Conservation (phyloP, 1,284 basidiomycete genomes). For the Puccinia coronata region DNA sequence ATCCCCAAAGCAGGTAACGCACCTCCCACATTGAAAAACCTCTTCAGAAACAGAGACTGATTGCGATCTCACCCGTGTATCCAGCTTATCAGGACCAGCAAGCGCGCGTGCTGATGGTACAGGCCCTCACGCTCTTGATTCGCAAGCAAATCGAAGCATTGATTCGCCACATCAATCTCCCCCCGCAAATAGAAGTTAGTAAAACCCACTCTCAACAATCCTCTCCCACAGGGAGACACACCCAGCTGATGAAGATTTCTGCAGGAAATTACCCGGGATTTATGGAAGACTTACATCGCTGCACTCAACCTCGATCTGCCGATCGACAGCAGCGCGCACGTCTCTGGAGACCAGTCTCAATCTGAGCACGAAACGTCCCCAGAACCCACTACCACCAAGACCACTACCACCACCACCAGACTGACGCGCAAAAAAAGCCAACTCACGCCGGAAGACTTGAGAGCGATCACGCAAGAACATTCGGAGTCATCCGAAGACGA, state of each 20-base stretch:
- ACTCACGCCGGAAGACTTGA: slow-evolving; percentile 37
- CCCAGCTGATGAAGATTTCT: background rate
- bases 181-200: slow-evolving; percentile 34
- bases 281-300: slow-evolving; percentile 32
- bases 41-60: background rate
- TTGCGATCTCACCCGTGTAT: background rate
- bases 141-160: slow-evolving; percentile 43
- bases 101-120: slow-evolving; percentile 26
- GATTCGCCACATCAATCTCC: slow-evolving; percentile 6
- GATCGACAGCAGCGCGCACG: no score
- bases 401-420: no score
- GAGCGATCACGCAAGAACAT: slow-evolving; percentile 32
- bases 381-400: background rate
- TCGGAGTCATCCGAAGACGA: slow-evolving; percentile 17
- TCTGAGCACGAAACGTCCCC: slow-evolving; percentile 6
- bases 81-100: slow-evolving; percentile 39
- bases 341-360: slow-evolving; percentile 6
- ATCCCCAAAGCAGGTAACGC: slow-evolving; percentile 17
- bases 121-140: slow-evolving; percentile 37
- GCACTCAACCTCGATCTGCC: slow-evolving; percentile 15
- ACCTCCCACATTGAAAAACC: background rate
- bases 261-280: slow-evolving; percentile 15
- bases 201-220: background rate
- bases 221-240: no score
- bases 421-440: no score